Evolutionary conservation across 2,329 filamentous ascomycete genomes (phyloP).

Genomic region (Diplodia intermedia): DNA sequence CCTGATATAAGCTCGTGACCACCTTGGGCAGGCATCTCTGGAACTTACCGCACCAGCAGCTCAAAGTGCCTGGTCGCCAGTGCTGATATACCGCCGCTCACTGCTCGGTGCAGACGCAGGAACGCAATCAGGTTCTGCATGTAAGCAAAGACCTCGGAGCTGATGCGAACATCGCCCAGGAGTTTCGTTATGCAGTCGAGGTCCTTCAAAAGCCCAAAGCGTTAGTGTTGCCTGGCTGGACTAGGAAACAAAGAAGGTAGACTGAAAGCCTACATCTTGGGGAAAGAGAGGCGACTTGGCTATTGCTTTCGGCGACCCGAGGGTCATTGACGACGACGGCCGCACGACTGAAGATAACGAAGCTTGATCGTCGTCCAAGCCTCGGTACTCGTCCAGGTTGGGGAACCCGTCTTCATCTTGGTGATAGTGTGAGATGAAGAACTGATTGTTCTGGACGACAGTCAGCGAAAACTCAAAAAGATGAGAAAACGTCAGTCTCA

Average conservation of each 20-base stretch:
- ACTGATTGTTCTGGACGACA: slow-evolving; percentile 73
- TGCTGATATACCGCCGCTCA: slow-evolving; percentile 78
- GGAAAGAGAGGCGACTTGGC: slow-evolving; percentile 48
- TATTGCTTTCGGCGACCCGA: slow-evolving; percentile 35
- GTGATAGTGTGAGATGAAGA: slow-evolving; percentile 90
- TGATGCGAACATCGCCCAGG: slow-evolving; percentile 66
- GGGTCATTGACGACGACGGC: slow-evolving; percentile 37
- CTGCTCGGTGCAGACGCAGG: slow-evolving; percentile 84
- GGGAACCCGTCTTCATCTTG: slow-evolving; percentile 73
- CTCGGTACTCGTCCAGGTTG: slow-evolving; percentile 69
- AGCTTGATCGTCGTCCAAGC: slow-evolving; percentile 41
- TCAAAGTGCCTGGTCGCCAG: slow-evolving; percentile 79
- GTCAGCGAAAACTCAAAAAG: slow-evolving; percentile 40
- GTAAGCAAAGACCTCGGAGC: slow-evolving; percentile 81
- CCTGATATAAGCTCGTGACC: slow-evolving; percentile 40
- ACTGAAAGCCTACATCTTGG: slow-evolving; percentile 50
- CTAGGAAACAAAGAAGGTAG: not conserved
- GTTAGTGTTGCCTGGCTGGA: not conserved
- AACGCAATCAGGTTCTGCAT: slow-evolving; percentile 88
- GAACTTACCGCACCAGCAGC: slow-evolving; percentile 64
- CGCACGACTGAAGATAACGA: slow-evolving; percentile 50
- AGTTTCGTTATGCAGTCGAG: slow-evolving; percentile 68
- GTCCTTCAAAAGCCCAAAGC: slow-evolving; percentile 43
- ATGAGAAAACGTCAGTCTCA: slow-evolving; percentile 33
- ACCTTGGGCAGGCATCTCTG: not conserved